phyloP scores from a whole-genome alignment of 2,329 filamentous ascomycete species.

The Cladosporium cucumerinum region DNA sequence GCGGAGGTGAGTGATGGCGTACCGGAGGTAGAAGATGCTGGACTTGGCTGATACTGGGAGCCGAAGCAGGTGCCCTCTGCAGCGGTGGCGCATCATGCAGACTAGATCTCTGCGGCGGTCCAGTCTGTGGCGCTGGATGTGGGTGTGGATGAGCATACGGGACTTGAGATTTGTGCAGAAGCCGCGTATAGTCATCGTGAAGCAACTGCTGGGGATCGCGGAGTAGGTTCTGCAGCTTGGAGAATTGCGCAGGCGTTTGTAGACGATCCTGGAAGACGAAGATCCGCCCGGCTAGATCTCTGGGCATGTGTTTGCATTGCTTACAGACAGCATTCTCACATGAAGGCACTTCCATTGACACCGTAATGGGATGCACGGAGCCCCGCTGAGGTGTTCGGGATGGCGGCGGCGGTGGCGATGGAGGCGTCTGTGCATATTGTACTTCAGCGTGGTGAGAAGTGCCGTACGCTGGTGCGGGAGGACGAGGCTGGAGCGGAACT shows the following conservation, averaged over 20 bases:
- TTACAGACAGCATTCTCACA: background rate
- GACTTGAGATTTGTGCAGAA: background rate
- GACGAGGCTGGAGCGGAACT: background rate
- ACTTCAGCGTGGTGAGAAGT: background rate
- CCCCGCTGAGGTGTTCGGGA: background rate
- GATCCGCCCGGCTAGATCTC: background rate
- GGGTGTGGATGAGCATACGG: background rate
- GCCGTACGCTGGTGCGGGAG: background rate
- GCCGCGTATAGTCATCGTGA: background rate
- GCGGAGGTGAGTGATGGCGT: background rate
- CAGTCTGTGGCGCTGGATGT: background rate
- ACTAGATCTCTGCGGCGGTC: background rate
- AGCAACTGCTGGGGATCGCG: background rate
- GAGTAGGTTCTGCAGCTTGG: background rate
- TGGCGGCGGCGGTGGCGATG: background rate
- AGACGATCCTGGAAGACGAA: conserved; percentile 6
- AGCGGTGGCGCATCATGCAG: background rate
- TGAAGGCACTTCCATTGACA: conserved; percentile 8
- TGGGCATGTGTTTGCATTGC: background rate
- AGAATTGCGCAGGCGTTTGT: background rate
- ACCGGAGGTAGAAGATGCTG: background rate
- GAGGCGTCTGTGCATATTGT: background rate
- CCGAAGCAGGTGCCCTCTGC: background rate
- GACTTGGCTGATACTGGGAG: background rate
- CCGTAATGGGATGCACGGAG: background rate